Evolutionary conservation across 768 basidiomycete genomes (phyloP).

Genomic region (Boletus sp.): DNA sequence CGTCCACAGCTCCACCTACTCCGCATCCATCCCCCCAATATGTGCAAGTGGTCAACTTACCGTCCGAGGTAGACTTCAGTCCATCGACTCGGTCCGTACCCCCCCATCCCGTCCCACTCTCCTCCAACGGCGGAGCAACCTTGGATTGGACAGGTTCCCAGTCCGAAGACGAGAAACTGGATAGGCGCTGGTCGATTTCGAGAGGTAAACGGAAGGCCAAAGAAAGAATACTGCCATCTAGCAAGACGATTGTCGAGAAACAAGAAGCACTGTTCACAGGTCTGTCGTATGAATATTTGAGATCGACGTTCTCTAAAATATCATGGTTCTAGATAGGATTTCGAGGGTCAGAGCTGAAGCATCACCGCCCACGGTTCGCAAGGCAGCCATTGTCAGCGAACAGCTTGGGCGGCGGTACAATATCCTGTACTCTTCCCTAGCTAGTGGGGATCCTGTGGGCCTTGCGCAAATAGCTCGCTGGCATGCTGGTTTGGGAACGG

Average conservation of each 20-base stretch:
- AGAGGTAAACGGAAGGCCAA: constrained; percentile 56
- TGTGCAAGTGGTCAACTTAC: constrained; percentile 17
- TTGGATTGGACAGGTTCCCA: constrained; percentile 70
- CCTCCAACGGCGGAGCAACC: constrained; percentile 65
- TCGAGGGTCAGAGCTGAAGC: constrained; percentile 48
- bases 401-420: constrained; percentile 68
- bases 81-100: constrained; percentile 52
- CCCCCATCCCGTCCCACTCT: constrained; percentile 66
- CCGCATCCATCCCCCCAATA: constrained; percentile 21
- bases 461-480: constrained; percentile 55
- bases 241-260: constrained; percentile 48
- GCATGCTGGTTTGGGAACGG: constrained; percentile 51
- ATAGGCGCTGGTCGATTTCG: constrained; percentile 61
- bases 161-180: constrained; percentile 54
- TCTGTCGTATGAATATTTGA: constrained; percentile 27
- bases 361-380: constrained; percentile 55
- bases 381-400: constrained; percentile 60
- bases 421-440: constrained; percentile 44
- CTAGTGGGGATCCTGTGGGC: constrained; percentile 38
- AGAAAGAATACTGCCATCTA: constrained; percentile 43
- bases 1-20: constrained; percentile 23
- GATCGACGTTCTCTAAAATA: neutral
- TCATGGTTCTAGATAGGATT: constrained; percentile 50
- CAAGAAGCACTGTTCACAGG: constrained; percentile 60
- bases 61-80: constrained; percentile 65